Evolutionary conservation across 129 eudicot genomes (phyloP), one percentile per base, ranked within the genome.

Genomic region (Pseudognaphalium luteoalbum): DNA sequence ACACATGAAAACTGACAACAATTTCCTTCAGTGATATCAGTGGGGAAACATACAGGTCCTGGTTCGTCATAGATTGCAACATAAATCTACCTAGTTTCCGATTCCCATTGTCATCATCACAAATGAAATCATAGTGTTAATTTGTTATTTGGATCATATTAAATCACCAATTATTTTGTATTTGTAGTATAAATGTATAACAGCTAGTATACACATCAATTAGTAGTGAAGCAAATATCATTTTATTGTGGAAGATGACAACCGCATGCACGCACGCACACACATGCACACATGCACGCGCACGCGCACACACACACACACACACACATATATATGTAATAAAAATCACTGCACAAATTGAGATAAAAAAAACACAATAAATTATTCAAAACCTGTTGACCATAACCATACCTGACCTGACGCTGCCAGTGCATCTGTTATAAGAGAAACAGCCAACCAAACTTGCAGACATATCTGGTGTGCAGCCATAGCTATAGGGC

Each of bases 401-500:
- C 39, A 1, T 22, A 39, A 60, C 21, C 20, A 21, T 76, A 94
- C 97, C 96, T 94, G 98, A 81, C 87, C 91, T 4, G 98, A 88
- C 20, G 96, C 84, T 65, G 96, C 93, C n/a, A 91, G 83, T 72
- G 97, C 96, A 87, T 91, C 98, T 70, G 97, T 91, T 71, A 91
- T 82, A 42, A 94, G 93, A 19, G 98, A 89, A 51, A 89, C 98
- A 77, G 98, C 96, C 78, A 94, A 84, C 97, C 98, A 94, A 3
- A 94, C 92, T 83, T 94, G 97, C 39, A 86, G 30, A 83, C 97
- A 94, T 81, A 94, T 89, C 41, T 94, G 99, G 76, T 94, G 96
- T 77, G 96, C 99, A 80, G 99, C 96, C 99, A 94, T 91, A 37
- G 98, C 97, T 71, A 84, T 60, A 16, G 97, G 88, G 62, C 98